Percentiles rank a stretch among this genome's conserved stretches.
Conservation (phyloP, 164 flowering plant species). For the Piper longum region DNA sequence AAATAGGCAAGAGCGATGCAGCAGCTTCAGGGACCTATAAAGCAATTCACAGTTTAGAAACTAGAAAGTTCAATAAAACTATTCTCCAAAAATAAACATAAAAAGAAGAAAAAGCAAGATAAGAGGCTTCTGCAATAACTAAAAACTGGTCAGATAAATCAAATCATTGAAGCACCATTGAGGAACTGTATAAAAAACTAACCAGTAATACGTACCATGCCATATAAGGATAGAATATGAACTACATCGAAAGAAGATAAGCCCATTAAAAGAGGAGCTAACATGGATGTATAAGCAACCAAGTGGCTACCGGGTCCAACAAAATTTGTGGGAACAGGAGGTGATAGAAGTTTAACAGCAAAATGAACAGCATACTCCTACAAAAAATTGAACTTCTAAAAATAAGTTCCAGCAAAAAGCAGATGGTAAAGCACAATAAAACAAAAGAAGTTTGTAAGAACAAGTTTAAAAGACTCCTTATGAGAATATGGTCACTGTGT, state of each 20-base stretch:
- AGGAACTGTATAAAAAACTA: too few relatives aligned
- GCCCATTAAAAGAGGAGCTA: conserved; percentile 54
- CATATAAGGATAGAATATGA: conserved; percentile 79
- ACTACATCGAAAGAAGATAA: conserved; percentile 53
- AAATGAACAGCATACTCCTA: conserved; percentile 72
- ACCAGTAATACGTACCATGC: conserved; percentile 35
- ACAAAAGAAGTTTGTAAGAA: too few relatives aligned
- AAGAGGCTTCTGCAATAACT: background rate
- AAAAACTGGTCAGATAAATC: background rate
- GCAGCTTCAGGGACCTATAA: conserved; percentile 82
- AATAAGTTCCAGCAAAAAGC: background rate
- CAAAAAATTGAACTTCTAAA: conserved; percentile 3
- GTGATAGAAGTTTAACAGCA: conserved; percentile 65
- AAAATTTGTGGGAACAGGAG: conserved; percentile 53
- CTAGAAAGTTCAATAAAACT: too few relatives aligned
- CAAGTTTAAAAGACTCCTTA: background rate
- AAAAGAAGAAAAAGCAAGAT: background rate
- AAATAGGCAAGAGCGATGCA: conserved; percentile 69
- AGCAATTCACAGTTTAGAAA: background rate
- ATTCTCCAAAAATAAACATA: background rate
- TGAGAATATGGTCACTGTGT: background rate
- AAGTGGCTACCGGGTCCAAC: conserved; percentile 53
- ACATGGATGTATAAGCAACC: conserved; percentile 47
- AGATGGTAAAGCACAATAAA: background rate
- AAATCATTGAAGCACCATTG: conserved; percentile 8